These are phyloP conservation scores for Phalaenopsis hybrid DNA, from an alignment of 116 monocot genomes.

Conservation along the genomic window DNA sequence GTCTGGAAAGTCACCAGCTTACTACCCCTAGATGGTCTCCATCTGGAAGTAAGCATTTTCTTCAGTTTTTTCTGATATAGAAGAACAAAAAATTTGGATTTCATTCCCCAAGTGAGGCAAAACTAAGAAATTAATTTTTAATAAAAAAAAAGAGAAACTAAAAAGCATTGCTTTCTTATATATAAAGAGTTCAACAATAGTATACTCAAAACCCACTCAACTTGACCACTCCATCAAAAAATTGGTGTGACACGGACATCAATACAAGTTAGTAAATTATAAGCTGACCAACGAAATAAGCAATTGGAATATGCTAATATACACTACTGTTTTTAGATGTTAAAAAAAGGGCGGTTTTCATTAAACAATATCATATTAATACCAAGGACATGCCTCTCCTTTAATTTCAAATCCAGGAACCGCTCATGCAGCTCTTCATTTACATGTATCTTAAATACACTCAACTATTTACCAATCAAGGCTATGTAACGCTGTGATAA, in stretches of 20 bases:
- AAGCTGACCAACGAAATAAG: not conserved
- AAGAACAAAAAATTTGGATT: not conserved
- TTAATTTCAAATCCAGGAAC: not conserved
- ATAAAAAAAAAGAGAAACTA: not conserved
- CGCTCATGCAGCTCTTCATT: not conserved
- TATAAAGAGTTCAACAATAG: not conserved
- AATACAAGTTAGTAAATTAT: not conserved
- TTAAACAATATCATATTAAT: not conserved
- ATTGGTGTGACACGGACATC: not conserved
- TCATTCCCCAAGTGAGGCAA: not conserved
- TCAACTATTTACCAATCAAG: not conserved
- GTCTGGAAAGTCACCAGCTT: not conserved
- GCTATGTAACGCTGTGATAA: too few relatives aligned
- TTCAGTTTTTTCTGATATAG: conserved; percentile 1
- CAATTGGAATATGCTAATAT: too few relatives aligned
- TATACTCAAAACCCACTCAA: not conserved
- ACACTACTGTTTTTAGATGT: too few relatives aligned
- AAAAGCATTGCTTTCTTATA: not conserved
- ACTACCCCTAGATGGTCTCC: not conserved
- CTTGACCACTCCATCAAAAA: not conserved
- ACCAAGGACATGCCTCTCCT: not conserved
- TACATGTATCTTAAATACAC: not conserved
- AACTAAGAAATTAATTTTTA: not conserved
- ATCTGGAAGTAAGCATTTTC: conserved; percentile 3
- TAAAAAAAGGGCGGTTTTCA: not conserved